phyloP scores from a whole-genome alignment of 306 rosid species.

The Trifolium pratense region DNA sequence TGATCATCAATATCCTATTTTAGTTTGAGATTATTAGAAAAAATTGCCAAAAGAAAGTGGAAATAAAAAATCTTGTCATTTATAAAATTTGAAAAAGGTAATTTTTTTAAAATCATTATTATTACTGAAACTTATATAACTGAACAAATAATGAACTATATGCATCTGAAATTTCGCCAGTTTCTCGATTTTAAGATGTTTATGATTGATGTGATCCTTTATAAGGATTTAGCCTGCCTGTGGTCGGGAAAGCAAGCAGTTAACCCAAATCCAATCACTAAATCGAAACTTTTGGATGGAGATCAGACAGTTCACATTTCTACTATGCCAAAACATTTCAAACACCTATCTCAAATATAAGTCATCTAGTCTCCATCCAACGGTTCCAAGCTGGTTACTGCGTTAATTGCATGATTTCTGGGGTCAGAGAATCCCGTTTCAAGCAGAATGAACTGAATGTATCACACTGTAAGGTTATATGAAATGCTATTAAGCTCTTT shows the following conservation, averaged over 20 bases:
- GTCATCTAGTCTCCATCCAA: not conserved
- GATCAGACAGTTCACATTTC: not conserved
- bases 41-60: not conserved
- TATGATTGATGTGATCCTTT: not conserved
- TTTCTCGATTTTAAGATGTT: not conserved
- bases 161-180: not conserved
- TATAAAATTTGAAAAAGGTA: not conserved
- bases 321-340: not conserved
- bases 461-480: not conserved
- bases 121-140: not conserved
- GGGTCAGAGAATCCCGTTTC: not conserved
- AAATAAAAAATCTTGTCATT: not conserved
- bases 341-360: not conserved
- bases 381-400: not conserved
- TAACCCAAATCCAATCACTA: not conserved
- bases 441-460: constrained; percentile 1
- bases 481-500: not conserved
- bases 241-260: not conserved
- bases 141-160: not conserved
- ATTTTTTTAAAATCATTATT: not conserved
- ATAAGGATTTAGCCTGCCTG: not conserved
- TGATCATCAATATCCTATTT: not conserved
- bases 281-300: not conserved
- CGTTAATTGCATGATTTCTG: not conserved
- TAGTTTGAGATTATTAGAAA: not conserved